Base-by-base conservation (phyloP, 805 yeast genomes). In the Cyberlindnera nakhonratchasimensis region DNA sequence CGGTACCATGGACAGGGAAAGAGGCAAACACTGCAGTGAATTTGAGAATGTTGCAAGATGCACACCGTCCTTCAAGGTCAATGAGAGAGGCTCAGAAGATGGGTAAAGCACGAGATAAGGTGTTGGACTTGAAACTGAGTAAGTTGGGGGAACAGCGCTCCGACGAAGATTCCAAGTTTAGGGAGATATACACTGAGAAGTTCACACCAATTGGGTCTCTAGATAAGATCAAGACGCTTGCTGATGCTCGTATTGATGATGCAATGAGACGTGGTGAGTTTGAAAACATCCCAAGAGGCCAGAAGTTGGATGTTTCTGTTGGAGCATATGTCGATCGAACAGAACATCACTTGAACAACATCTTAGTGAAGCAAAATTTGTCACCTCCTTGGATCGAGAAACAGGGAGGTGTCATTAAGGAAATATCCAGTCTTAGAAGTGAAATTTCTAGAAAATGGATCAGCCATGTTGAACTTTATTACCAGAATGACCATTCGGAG, bases 351-450 rank as follows among this genome's bases (percentile, higher is more conserved):
- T 62, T 89, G 65, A 89, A 89, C 62, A 79, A 85, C 47, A 82
- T 89, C 34, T 63, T 89, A 43, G 76, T 73, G 40, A 74, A 77
- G 32, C 96, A 89, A 60, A 89, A 86, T 37, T 80, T 86, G 1
- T 66, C 80, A 10, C 96, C 96, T 0, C 95, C 95, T 0, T 89
- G 96, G 96, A 82, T 89, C 28, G 95, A 87, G 53, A 80, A 77
- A 42, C 93, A 86, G 59, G 69, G 75, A 16, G 70, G 76, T 2
- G 76, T 82, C 4, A 71, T 74, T 32, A 46, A 53, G 2, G 75
- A 74, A 28, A 69, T 84, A 8, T 57, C 53, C 3, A 54, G 54
- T 0, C 78, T 86, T 40, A 62, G 89, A 39, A 47, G 51, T 0
- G 68, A 68, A 26, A 41, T 81, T 23, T 72, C 67, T 30, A 40